phyloP scores from a whole-genome alignment of 306 rosid genomes.

The Pterocarpus santalinus region DNA sequence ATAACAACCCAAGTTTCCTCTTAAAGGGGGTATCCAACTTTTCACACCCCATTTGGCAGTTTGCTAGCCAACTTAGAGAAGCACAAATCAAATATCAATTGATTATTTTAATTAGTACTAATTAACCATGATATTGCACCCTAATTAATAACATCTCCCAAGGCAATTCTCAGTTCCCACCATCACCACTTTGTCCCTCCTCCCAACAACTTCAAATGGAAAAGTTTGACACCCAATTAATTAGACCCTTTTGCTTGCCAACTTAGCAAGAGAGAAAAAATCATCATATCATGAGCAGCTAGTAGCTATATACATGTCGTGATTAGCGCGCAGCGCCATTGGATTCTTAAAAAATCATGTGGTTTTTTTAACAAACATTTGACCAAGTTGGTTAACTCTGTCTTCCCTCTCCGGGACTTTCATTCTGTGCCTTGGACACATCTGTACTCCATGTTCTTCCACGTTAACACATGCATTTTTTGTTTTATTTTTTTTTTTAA shows the following conservation, averaged over 20 bases:
- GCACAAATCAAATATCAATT: neutral
- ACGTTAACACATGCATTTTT: conserved; percentile 49
- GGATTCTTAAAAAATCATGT: conserved; percentile 60
- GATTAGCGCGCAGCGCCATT: conserved; percentile 73
- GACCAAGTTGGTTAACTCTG: conserved; percentile 48
- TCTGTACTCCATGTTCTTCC: conserved; percentile 68
- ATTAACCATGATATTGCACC: conserved; percentile 43
- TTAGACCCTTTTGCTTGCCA: conserved; percentile 50
- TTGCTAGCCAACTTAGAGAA: conserved; percentile 46
- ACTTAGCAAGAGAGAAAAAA: conserved; percentile 34
- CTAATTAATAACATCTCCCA: conserved; percentile 55
- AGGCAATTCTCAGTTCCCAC: conserved; percentile 59
- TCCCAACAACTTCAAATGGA: conserved; percentile 53
- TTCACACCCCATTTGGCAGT: conserved; percentile 26
- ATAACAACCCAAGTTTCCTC: conserved; percentile 32
- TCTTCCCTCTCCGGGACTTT: conserved; percentile 16
- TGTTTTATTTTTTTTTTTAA: neutral
- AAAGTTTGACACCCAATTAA: conserved; percentile 39
- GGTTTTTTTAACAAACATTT: conserved; percentile 57
- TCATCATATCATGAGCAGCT: conserved; percentile 8
- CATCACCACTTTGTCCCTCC: conserved; percentile 46
- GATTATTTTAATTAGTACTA: conserved; percentile 24
- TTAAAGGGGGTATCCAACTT: conserved; percentile 44
- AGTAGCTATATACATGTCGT: conserved; percentile 53
- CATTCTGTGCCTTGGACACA: conserved; percentile 46